phyloP scores from a whole-genome alignment of 169 alveolate genomes.

The Cryptosporidium canis region DNA sequence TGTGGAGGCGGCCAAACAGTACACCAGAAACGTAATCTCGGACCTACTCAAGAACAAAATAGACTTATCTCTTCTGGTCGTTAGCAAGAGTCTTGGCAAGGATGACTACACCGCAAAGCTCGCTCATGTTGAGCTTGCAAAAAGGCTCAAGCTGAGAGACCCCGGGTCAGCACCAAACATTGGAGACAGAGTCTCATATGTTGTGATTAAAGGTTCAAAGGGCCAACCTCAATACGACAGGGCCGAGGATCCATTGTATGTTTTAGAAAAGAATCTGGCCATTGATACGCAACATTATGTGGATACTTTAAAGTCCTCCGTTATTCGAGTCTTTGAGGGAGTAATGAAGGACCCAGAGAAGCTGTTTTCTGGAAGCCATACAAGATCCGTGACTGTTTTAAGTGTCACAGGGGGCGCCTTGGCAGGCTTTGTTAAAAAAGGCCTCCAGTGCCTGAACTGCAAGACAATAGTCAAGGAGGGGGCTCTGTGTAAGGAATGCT shows the following conservation, averaged over 20 bases:
- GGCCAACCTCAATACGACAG: slow-evolving; percentile 95
- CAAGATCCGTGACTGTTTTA: slow-evolving; percentile 76
- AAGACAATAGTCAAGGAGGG: slow-evolving; percentile 86
- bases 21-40: slow-evolving; percentile 81
- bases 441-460: slow-evolving; percentile 93
- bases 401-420: slow-evolving; percentile 82
- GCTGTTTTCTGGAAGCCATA: slow-evolving; percentile 90
- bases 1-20: slow-evolving; percentile 91
- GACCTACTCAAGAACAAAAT: slow-evolving; percentile 95
- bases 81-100: slow-evolving; percentile 95
- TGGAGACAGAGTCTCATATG: slow-evolving; percentile 99
- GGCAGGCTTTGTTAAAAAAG: slow-evolving; percentile 90
- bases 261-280: slow-evolving; percentile 93
- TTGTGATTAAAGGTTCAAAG: slow-evolving; percentile 93
- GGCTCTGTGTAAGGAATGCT: slow-evolving; percentile 77
- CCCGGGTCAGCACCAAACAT: slow-evolving; percentile 96
- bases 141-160: slow-evolving; percentile 94
- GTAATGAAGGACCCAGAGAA: slow-evolving; percentile 91
- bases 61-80: slow-evolving; percentile 96
- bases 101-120: slow-evolving; percentile 93
- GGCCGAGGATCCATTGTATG: slow-evolving; percentile 99
- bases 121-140: slow-evolving; percentile 99
- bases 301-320: slow-evolving; percentile 93
- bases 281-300: slow-evolving; percentile 97
- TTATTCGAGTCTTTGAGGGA: slow-evolving; percentile 92